These are phyloP conservation scores for Zygosaccharomyces pseudobailii DNA, from an alignment of 1,139 yeast species.

Conservation along the genomic window DNA sequence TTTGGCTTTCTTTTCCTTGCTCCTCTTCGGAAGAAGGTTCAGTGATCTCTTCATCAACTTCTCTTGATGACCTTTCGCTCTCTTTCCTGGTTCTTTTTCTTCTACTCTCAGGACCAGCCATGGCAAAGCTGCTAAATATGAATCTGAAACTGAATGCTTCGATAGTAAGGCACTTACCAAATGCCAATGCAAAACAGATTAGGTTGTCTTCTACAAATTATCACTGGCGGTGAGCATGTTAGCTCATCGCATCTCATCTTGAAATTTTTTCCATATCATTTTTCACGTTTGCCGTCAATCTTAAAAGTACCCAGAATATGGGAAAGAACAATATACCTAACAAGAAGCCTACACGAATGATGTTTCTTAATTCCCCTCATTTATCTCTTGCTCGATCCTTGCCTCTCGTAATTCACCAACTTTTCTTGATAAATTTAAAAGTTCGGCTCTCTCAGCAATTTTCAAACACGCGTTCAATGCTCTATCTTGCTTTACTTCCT, in stretches of 20 bases:
- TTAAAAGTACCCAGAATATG: background rate
- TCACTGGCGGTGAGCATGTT: slow-evolving; percentile 1
- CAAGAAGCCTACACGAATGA: background rate
- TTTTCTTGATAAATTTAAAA: slow-evolving; percentile 58
- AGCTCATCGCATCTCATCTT: slow-evolving; percentile 20
- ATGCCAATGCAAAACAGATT: background rate
- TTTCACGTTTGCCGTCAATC: slow-evolving; percentile 5
- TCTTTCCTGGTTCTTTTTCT: slow-evolving; percentile 28
- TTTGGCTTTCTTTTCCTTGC: slow-evolving; percentile 16
- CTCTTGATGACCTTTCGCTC: slow-evolving; percentile 10
- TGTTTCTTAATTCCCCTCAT: slow-evolving; percentile 10
- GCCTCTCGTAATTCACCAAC: slow-evolving; percentile 64
- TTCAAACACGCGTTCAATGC: slow-evolving; percentile 81
- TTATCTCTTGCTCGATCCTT: slow-evolving; percentile 39
- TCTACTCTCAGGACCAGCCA: slow-evolving; percentile 19
- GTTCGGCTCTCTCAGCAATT: slow-evolving; percentile 76
- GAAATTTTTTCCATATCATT: slow-evolving; percentile 20
- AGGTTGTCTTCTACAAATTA: background rate
- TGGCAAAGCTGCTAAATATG: slow-evolving; percentile 1
- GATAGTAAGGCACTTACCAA: background rate
- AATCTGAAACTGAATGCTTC: background rate
- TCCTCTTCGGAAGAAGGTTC: slow-evolving; percentile 36
- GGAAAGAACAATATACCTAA: background rate
- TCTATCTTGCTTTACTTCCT: slow-evolving; percentile 65
- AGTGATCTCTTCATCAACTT: slow-evolving; percentile 33